phyloP scores from a whole-genome alignment of 805 yeast species.

The Kockiozyma suomiensis region DNA sequence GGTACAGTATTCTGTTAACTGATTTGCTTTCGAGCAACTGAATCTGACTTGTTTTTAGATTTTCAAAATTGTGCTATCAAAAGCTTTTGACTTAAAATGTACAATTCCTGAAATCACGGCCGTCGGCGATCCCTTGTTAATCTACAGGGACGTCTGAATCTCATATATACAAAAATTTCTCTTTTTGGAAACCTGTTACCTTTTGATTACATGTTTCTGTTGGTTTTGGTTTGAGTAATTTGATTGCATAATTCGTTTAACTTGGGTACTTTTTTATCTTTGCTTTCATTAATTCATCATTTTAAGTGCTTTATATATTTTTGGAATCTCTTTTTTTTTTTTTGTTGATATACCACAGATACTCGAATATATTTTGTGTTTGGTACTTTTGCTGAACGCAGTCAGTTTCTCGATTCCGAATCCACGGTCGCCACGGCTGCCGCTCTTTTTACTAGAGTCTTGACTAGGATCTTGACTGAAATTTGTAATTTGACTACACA shows the following conservation, averaged over 20 bases:
- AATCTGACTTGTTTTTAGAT: slow-evolving; percentile 45
- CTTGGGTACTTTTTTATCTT: neutral
- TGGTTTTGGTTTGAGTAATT: too few relatives aligned
- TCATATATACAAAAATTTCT: neutral
- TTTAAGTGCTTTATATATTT: too few relatives aligned
- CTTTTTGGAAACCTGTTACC: neutral
- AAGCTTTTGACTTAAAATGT: slow-evolving; percentile 83
- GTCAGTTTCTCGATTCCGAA: too few relatives aligned
- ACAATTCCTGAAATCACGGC: slow-evolving; percentile 81
- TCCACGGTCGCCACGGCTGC: too few relatives aligned
- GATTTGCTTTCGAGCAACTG: neutral
- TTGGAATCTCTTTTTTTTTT: too few relatives aligned
- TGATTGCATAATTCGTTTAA: neutral
- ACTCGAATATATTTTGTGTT: too few relatives aligned
- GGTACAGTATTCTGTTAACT: slow-evolving; percentile 14
- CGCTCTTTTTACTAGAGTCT: too few relatives aligned
- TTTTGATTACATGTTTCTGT: too few relatives aligned
- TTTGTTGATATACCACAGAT: too few relatives aligned
- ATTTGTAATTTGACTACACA: neutral
- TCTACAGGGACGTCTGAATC: slow-evolving; percentile 50
- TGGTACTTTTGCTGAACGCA: too few relatives aligned
- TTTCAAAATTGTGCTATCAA: slow-evolving; percentile 85
- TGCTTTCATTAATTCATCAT: too few relatives aligned
- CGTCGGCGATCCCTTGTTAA: slow-evolving; percentile 88
- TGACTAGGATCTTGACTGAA: too few relatives aligned